Evolutionary conservation across 768 basidiomycete genomes (phyloP).

Genomic region (Leccinum variicolor): DNA sequence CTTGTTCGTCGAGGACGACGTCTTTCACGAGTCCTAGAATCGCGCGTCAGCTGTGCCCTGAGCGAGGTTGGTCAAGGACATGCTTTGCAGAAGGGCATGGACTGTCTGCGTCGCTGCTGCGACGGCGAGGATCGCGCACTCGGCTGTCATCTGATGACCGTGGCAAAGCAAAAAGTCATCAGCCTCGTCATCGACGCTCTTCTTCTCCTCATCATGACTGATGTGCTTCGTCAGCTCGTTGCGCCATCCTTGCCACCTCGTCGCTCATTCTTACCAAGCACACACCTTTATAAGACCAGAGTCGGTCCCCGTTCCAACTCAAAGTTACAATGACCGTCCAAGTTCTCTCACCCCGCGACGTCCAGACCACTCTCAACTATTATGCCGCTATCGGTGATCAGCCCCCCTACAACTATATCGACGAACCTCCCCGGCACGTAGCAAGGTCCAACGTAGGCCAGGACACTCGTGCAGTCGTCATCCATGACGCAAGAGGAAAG

Average conservation of each 20-base stretch:
- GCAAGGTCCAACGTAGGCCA: conserved; percentile 30
- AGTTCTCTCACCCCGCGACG: conserved; percentile 32
- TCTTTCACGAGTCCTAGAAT: conserved; percentile 22
- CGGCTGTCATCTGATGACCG: conserved; percentile 8
- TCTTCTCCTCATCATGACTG: not conserved
- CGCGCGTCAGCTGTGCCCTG: conserved; percentile 16
- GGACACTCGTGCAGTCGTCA: conserved; percentile 14
- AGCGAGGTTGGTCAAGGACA: conserved; percentile 1
- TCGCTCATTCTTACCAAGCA: conserved; percentile 5
- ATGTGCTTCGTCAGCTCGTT: conserved; percentile 9
- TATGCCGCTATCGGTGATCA: conserved; percentile 26
- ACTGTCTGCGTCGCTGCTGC: conserved; percentile 19
- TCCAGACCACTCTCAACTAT: conserved; percentile 39
- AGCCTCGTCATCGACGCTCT: not conserved
- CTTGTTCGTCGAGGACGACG: conserved; percentile 15
- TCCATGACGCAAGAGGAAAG: conserved; percentile 35
- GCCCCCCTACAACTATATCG: conserved; percentile 34
- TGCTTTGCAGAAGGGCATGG: conserved; percentile 24
- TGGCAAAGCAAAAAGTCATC: not conserved
- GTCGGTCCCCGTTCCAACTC: not conserved
- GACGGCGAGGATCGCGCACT: conserved; percentile 27
- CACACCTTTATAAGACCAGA: conserved; percentile 6
- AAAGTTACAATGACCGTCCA: conserved; percentile 15
- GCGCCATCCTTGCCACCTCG: conserved; percentile 3
- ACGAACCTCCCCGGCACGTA: conserved; percentile 25